phyloP scores from a whole-genome alignment of 2,329 filamentous ascomycete species.

The Fusarium phyllophilum region DNA sequence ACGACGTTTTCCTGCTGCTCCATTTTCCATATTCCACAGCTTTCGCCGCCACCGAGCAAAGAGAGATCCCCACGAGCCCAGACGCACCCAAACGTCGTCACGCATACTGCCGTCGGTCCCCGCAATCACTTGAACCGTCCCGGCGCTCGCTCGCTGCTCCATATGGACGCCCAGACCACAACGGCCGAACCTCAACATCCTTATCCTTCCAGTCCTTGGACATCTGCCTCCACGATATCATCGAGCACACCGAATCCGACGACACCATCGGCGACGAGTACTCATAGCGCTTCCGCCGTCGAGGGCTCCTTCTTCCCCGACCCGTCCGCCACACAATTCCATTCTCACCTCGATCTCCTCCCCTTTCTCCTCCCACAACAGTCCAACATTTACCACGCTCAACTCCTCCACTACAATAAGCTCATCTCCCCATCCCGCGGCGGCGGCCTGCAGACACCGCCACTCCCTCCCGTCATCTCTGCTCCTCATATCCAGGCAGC shows the following conservation, averaged over 20 bases:
- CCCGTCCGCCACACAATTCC: conserved; percentile 47
- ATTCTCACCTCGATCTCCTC: conserved; percentile 62
- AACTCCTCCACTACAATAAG: conserved; percentile 73
- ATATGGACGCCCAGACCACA: conserved; percentile 53
- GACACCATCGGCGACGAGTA: conserved; percentile 42
- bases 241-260: conserved; percentile 41
- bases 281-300: conserved; percentile 41
- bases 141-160: conserved; percentile 48
- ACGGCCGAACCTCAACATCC: conserved; percentile 52
- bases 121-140: conserved; percentile 39
- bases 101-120: conserved; percentile 38
- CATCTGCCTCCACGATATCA: conserved; percentile 42
- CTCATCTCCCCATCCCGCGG: conserved; percentile 68
- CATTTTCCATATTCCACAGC: conserved; percentile 30
- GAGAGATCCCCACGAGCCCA: conserved; percentile 23
- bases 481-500: conserved; percentile 66
- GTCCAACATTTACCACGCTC: conserved; percentile 67
- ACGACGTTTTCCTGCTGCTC: conserved; percentile 25
- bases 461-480: conserved; percentile 65
- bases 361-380: conserved; percentile 70
- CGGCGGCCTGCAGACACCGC: conserved; percentile 66
- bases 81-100: conserved; percentile 38
- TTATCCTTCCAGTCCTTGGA: conserved; percentile 50
- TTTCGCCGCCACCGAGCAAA: conserved; percentile 29
- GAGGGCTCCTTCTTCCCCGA: conserved; percentile 48